phyloP scores from a whole-genome alignment of 495 filamentous ascomycete genomes.

The Trichocladium uniseriatum region DNA sequence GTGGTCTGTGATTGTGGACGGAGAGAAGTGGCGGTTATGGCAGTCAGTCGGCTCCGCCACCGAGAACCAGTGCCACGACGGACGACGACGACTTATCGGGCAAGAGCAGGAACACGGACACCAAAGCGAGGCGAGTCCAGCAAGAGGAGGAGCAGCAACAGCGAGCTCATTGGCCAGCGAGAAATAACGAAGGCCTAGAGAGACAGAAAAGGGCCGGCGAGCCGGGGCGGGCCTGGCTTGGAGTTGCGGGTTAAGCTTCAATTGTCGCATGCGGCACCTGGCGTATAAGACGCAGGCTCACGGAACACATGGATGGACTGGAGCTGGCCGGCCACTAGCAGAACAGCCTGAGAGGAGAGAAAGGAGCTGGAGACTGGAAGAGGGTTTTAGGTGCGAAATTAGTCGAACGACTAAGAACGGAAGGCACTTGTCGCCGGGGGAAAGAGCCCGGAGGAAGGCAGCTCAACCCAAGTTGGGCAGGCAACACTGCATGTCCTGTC shows the following conservation, averaged over 20 bases:
- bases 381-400: neutral
- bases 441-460: neutral
- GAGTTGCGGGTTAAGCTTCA: no score
- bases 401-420: neutral
- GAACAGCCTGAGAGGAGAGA: no score
- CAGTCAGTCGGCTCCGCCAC: conserved; percentile 2
- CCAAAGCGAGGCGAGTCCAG: neutral
- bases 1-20: neutral
- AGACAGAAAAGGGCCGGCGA: neutral
- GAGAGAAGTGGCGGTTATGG: neutral
- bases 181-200: neutral
- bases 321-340: no score
- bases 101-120: conserved; percentile 2
- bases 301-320: no score
- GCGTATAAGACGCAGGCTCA: no score
- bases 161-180: conserved; percentile 14
- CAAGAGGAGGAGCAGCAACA: neutral
- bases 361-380: neutral
- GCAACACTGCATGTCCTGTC: neutral
- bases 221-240: no score
- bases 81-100: neutral
- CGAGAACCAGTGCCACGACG: neutral
- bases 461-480: neutral
- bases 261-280: no score
- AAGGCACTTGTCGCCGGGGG: neutral